Evolutionary conservation across 164 flowering plant genomes (phyloP), one percentile per base, ranked within the genome.

Genomic region (Sextonia rubra): DNA sequence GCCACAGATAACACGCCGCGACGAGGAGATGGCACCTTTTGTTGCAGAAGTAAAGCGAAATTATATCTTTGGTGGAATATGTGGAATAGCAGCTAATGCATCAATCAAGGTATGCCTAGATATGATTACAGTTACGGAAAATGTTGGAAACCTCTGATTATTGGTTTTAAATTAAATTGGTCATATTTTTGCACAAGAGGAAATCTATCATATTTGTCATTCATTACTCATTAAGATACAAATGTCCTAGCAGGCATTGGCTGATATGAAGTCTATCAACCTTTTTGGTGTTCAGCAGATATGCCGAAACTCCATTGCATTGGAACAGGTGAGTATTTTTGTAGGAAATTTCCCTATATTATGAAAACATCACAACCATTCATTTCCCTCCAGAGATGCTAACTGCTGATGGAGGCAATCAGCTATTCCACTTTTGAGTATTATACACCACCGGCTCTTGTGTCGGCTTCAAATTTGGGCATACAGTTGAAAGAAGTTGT

Each of bases 201-300:
- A 37, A 37, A 37, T 7, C 11, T 6, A 8, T 37, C 11, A 37
- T 7, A 37, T 37, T 37, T 37, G 11, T 62, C 65, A 62, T 62
- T 6, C 29, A 62, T 17, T 27, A 18, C 67, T 29, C 30, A 30
- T 17, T 17, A 18, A 64, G 30, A 64, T 44, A 4, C 23, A 32
- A 70, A 32, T 84, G n/a, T 71, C 47, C 73, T 73, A 12, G 58
- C 80, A 93, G 99, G 98, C 94, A 77, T 86, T 96, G 87, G 91
- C 92, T 72, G 96, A 89, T 55, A 87, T 96, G 90, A 93, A 88
- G 80, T 86, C 90, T 23, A 92, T 96, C 84, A 93, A 93, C 80
- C 95, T 96, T 69, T 93, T 96, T 79, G 99, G 99, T 30, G 97
- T 93, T 77, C 98, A 93, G 80, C 99, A 93, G 83, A 92, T 96